phyloP scores from a whole-genome alignment of 2,329 filamentous ascomycete genomes.

The Nectriaceae sp. region DNA sequence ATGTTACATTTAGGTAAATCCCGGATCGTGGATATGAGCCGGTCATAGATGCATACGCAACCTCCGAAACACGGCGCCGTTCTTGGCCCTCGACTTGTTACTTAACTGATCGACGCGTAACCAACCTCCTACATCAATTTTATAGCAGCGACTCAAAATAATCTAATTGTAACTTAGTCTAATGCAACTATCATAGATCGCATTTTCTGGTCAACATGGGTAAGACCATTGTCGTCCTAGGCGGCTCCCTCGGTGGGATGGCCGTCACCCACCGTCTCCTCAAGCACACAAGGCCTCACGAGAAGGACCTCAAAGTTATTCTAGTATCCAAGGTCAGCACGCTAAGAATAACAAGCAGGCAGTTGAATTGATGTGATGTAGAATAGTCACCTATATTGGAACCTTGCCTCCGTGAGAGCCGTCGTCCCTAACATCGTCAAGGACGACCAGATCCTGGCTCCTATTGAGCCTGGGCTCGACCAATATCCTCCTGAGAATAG shows the following conservation, averaged over 20 bases:
- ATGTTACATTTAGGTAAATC: too few relatives aligned
- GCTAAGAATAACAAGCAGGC: too few relatives aligned
- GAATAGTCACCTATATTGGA: constrained; percentile 62
- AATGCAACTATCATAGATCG: background rate
- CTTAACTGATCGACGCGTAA: too few relatives aligned
- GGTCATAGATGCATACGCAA: too few relatives aligned
- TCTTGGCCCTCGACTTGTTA: too few relatives aligned
- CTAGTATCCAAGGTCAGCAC: constrained; percentile 56
- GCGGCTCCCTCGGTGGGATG: constrained; percentile 55
- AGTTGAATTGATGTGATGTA: constrained; percentile 31
- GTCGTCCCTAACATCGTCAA: constrained; percentile 52
- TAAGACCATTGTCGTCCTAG: constrained; percentile 56
- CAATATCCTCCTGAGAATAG: constrained; percentile 51
- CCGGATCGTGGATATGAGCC: too few relatives aligned
- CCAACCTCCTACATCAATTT: too few relatives aligned
- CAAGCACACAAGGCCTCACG: constrained; percentile 48
- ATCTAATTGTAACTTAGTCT: background rate
- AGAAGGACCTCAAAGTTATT: constrained; percentile 53
- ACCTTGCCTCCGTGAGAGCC: constrained; percentile 56
- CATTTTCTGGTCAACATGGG: constrained; percentile 40
- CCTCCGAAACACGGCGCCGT: too few relatives aligned
- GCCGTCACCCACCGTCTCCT: constrained; percentile 56
- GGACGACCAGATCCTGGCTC: constrained; percentile 51
- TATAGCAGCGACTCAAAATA: too few relatives aligned
- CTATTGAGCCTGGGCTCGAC: constrained; percentile 50